Evolutionary conservation across 2,329 filamentous ascomycete genomes (phyloP).

Genomic region (Massarina eburnea): DNA sequence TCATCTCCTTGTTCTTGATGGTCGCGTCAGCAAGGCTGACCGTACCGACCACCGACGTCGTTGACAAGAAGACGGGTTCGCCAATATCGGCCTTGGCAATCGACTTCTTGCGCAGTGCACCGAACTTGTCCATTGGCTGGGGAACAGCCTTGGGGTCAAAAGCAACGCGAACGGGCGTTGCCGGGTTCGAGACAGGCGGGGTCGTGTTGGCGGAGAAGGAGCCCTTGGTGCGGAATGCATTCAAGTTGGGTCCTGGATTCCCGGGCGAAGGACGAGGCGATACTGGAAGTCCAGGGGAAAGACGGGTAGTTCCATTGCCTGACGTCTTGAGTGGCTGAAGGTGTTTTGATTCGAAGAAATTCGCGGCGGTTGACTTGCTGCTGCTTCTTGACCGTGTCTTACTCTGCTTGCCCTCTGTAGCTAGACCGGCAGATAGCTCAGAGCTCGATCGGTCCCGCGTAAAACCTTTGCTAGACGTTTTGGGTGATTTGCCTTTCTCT

Average conservation of each 20-base stretch:
- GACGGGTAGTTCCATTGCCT: slow-evolving; percentile 20
- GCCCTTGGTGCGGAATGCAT: slow-evolving; percentile 42
- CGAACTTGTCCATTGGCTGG: slow-evolving; percentile 30
- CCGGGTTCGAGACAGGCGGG: slow-evolving; percentile 53
- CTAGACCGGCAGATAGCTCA: slow-evolving; percentile 52
- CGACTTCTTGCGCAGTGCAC: slow-evolving; percentile 54
- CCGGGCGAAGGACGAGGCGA: slow-evolving; percentile 42
- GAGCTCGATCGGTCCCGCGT: slow-evolving; percentile 58
- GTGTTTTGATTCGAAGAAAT: slow-evolving; percentile 41
- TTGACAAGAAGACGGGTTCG: slow-evolving; percentile 58
- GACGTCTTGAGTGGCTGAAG: slow-evolving; percentile 42
- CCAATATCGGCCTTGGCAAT: slow-evolving; percentile 65
- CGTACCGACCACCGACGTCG: slow-evolving; percentile 61
- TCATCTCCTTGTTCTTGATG: slow-evolving; percentile 53
- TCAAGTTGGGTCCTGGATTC: slow-evolving; percentile 37
- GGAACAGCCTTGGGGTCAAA: slow-evolving; percentile 30
- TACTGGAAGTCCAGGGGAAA: slow-evolving; percentile 36
- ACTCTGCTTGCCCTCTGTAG: slow-evolving; percentile 28
- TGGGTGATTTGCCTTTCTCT: slow-evolving; percentile 36
- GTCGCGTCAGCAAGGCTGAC: slow-evolving; percentile 59
- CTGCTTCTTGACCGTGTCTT: slow-evolving; percentile 40
- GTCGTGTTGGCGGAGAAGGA: slow-evolving; percentile 57
- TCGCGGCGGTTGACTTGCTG: slow-evolving; percentile 36
- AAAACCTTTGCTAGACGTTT: slow-evolving; percentile 43
- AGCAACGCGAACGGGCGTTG: slow-evolving; percentile 44